phyloP scores from a whole-genome alignment of 768 basidiomycete species.

The Daedaleopsis sinensis region DNA sequence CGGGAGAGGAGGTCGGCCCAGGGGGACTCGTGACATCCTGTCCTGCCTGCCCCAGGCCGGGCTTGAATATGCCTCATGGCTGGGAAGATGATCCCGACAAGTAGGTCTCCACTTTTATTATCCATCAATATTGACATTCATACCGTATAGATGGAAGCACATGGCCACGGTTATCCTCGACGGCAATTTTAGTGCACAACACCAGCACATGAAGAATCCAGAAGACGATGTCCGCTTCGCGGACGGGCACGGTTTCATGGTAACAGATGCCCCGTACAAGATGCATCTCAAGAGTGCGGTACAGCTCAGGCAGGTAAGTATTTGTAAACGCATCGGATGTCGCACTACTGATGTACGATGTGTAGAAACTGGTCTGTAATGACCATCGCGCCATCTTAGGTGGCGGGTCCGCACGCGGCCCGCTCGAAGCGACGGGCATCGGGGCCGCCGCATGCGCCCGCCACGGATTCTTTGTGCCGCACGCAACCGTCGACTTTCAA shows the following conservation, averaged over 20 bases:
- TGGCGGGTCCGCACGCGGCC: conserved; percentile 14
- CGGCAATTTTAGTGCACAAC: conserved; percentile 2
- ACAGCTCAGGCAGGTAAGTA: background rate
- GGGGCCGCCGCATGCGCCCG: conserved; percentile 34
- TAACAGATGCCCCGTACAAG: conserved; percentile 16
- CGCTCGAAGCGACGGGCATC: conserved; percentile 32
- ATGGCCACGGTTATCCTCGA: background rate
- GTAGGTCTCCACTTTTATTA: no score
- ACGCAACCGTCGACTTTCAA: conserved; percentile 35
- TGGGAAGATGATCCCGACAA: background rate
- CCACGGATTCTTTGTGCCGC: conserved; percentile 36
- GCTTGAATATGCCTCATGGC: conserved; percentile 1
- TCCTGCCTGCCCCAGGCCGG: conserved; percentile 10
- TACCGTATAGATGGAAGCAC: no score
- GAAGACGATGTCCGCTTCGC: conserved; percentile 29
- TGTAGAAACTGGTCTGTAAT: no score
- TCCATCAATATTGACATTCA: no score
- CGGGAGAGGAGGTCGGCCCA: background rate
- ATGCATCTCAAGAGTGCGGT: conserved; percentile 20
- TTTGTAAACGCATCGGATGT: background rate
- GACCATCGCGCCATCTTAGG: background rate
- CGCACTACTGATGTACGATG: background rate
- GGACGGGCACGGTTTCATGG: conserved; percentile 34
- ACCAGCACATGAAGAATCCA: conserved; percentile 27
- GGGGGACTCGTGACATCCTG: background rate